Evolutionary conservation across 225 moss, liverwort and hornwort genomes (phyloP), one percentile per base, ranked within the genome.

Genomic region (Bryum argenteum): DNA sequence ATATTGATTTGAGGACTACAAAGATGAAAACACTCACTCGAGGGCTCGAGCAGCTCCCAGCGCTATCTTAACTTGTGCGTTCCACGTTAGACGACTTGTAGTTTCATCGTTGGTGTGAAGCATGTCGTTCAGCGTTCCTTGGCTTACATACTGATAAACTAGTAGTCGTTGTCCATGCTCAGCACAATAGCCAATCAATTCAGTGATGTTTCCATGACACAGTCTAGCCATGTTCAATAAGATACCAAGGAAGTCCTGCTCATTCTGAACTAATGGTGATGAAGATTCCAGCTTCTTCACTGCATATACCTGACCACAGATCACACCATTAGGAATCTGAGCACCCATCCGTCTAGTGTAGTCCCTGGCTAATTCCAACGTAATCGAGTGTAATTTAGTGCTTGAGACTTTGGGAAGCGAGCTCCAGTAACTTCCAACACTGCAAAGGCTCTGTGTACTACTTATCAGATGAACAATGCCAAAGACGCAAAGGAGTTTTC

Each of bases 231-330:
- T 89, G 60, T 67, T 71, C 13, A 83, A 85, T 66, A 92, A 82
- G 18, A 88, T 82, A 18, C 78, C 71, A 65, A 92, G 84, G 67
- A 92, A 92, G 45, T 89, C 89, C 43, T 82, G 83, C 75, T 92
- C 88, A 62, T 88, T 88, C 47, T 88, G 83, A 53, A 92, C 80
- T 58, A 85, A 51, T 40, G 88, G 76, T 63, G 89, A 90, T 73
- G 89, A 83, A 40, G 89, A 82, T 61, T 92, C 89, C 48, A 92
- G 79, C 71, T 92, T 92, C 84, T 92, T 92, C 52, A 92, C 88
- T 45, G 91, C 91, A 51, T 82, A 66, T 7, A 86, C 78, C 87
- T 91, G 76, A 26, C 28, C 71, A 66, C 54, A 77, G 43, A 67
- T 55, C 63, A 70, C 54, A 56, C 61, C 63, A n/a, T 45, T 58